A percentile compares a stretch with the other conserved stretches of the same genome.
phyloP scores from a whole-genome alignment of 1,284 basidiomycete species.

The Athelia sp. region DNA sequence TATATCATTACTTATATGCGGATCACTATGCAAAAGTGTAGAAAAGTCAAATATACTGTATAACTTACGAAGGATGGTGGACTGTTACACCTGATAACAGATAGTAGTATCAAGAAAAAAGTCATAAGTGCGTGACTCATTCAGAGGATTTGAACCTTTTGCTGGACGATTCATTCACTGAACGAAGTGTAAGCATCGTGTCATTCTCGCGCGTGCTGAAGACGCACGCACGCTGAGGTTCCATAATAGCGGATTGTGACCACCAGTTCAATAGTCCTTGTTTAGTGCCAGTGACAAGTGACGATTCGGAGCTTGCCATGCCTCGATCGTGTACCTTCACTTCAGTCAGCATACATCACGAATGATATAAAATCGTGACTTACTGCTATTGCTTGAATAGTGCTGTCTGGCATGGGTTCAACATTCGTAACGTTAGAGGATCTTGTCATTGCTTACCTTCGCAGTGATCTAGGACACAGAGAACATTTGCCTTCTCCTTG shows the following conservation, averaged over 20 bases:
- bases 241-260: slow-evolving; percentile 33
- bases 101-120: no score
- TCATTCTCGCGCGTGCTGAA: slow-evolving; percentile 2
- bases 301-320: slow-evolving; percentile 26
- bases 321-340: slow-evolving; percentile 42
- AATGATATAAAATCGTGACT: slow-evolving; percentile 15
- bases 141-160: not conserved
- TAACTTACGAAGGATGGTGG: not conserved
- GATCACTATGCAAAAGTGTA: not conserved
- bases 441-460: slow-evolving; percentile 34
- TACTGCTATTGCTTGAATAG: slow-evolving; percentile 52
- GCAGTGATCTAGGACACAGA: slow-evolving; percentile 53
- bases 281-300: slow-evolving; percentile 51
- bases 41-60: not conserved
- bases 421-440: not conserved
- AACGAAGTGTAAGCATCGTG: not conserved
- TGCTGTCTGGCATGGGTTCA: slow-evolving; percentile 35
- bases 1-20: not conserved
- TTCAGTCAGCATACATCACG: not conserved
- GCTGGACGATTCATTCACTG: not conserved
- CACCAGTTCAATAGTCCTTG: slow-evolving; percentile 54
- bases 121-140: not conserved
- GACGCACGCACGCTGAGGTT: slow-evolving; percentile 12
- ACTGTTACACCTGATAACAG: no score
- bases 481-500: slow-evolving; percentile 39